Base-by-base conservation (phyloP, 2,329 filamentous ascomycete species). In the Lasiodiplodia hormozganensis region DNA sequence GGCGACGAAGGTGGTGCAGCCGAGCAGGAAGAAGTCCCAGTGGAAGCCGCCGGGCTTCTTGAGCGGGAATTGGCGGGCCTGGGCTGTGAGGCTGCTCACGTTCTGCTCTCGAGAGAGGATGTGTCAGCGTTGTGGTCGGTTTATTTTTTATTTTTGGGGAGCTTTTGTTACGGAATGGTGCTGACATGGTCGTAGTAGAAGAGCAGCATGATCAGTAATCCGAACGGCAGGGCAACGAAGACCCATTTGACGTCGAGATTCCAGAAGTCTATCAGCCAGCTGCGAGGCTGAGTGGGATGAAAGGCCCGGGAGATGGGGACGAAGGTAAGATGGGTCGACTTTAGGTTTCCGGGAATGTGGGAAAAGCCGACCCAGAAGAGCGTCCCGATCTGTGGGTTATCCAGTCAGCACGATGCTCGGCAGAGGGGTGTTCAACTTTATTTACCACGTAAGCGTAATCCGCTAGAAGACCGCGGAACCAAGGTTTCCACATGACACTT, bases 11-110 rank as follows among this genome's bases (percentile, higher is more conserved):
- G 83, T 86, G 7, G 85, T 86, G 72, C 81, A 84, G 4, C 85
- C 85, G 2, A 87, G 81, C 0, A 87, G 79, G 74, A 87, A 86
- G 74, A 87, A 86, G 74, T 87, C 85, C 85, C 85, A 87, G 72
- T 87, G 84, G 70, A 87, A 87, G 2, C 85, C 85, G 4, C 83
- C 84, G 0, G 85, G 85, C 69, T 87, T 87, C 70, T 82, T 84
- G 36, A 87, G 78, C 1, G 85, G 85, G 68, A 83, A 87, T 25
- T 84, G 80, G 31, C 82, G 81, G 5, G 84, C 84, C 75, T 87
- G 85, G 0, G 85, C 60, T 1, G 60, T 64, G 18, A 64, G n/a
- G 47, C 60, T 64, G 70, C 82, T 85, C 60, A 87, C 84, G 49
- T 84, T 83, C 81, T 81, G 8, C 31, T 34, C 31, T 31, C 31